Percentiles rank a stretch among this genome's conserved stretches.
These are phyloP conservation scores for Gentiana dahurica DNA, from an alignment of 257 asterid species.

Conservation along the genomic window DNA sequence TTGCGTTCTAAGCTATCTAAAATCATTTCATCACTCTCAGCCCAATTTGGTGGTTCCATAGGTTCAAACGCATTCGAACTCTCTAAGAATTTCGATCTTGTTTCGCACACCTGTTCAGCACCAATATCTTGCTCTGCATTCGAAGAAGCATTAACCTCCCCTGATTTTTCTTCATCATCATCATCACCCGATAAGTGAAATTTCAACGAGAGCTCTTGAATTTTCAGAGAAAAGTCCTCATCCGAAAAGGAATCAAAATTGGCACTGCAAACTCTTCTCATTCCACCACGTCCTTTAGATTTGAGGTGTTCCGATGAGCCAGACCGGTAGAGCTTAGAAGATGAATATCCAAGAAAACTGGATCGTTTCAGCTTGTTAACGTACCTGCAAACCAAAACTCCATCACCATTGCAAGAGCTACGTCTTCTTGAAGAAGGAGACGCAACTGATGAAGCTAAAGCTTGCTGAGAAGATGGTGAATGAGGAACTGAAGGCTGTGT, in stretches of 20 bases:
- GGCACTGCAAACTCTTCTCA: conserved; percentile 32
- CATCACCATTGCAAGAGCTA: conserved; percentile 25
- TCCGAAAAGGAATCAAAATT: conserved; percentile 18
- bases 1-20: conserved; percentile 50
- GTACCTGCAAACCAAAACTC: conserved; percentile 38
- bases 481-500: conserved; percentile 56
- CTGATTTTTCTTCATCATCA: conserved; percentile 12
- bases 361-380: conserved; percentile 21
- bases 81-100: conserved; percentile 20
- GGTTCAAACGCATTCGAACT: conserved; percentile 33
- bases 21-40: conserved; percentile 41
- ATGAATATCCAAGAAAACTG: conserved; percentile 21
- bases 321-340: conserved; percentile 25
- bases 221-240: conserved; percentile 16
- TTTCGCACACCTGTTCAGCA: conserved; percentile 2
- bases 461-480: conserved; percentile 65
- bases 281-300: neutral
- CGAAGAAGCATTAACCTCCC: neutral
- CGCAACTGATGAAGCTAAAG: conserved; percentile 50
- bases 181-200: conserved; percentile 11
- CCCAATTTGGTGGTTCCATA: conserved; percentile 63
- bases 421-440: conserved; percentile 48
- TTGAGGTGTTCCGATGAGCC: too few species aligned
- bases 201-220: too few species aligned
- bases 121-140: conserved; percentile 1